Conservation (phyloP, 139 green algal species). For the Microglena sp. region DNA sequence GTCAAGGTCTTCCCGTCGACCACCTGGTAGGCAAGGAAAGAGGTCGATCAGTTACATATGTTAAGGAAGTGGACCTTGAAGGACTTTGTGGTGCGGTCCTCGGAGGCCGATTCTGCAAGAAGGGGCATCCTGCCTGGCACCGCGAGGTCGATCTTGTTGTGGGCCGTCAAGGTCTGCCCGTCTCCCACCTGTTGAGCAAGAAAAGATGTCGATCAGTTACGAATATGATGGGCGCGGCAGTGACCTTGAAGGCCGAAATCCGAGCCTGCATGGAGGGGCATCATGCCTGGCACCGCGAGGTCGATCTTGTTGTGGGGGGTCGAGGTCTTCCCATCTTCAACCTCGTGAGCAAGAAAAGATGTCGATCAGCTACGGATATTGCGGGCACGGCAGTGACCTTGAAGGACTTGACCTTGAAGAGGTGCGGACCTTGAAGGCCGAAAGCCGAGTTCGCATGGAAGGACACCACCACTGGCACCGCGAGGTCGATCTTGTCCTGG, state of each 20-base stretch:
- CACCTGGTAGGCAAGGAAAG: too few relatives aligned
- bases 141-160: slow-evolving; percentile 44
- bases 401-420: too few relatives aligned
- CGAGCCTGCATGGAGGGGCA: slow-evolving; percentile 9
- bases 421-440: too few relatives aligned
- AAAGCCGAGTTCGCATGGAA: too few relatives aligned
- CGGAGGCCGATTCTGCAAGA: slow-evolving; percentile 6
- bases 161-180: slow-evolving; percentile 27
- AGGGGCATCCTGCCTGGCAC: slow-evolving; percentile 9
- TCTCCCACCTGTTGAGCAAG: slow-evolving; percentile 26
- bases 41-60: too few relatives aligned
- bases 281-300: slow-evolving; percentile 2
- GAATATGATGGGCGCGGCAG: slow-evolving; percentile 13
- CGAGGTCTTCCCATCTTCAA: slow-evolving; percentile 23
- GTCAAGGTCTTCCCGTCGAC: slow-evolving; percentile 31
- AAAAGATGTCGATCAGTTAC: too few relatives aligned
- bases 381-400: too few relatives aligned
- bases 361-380: too few relatives aligned
- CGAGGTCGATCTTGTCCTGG: slow-evolving; percentile 45
- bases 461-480: slow-evolving; percentile 8
- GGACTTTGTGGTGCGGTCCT: slow-evolving; percentile 16
- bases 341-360: too few relatives aligned
- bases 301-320: slow-evolving; percentile 55
- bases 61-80: slow-evolving; percentile 25
- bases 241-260: slow-evolving; percentile 27